phyloP scores from a whole-genome alignment of 768 basidiomycete species.

The Infundibulicybe gibba region DNA sequence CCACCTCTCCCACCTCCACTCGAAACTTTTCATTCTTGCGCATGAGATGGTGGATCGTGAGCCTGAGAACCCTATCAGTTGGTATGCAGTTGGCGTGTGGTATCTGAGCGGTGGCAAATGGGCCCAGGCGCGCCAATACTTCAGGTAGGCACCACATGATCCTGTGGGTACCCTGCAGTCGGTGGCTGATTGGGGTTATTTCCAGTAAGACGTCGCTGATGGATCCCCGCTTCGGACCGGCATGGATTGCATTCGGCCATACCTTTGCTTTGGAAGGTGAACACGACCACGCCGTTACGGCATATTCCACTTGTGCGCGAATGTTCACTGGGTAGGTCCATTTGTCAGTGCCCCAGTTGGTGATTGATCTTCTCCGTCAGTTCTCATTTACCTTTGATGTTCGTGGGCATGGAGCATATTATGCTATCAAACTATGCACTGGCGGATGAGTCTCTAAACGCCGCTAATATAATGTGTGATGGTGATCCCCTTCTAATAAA shows the following conservation, averaged over 20 bases:
- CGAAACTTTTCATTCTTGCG: slow-evolving; percentile 91
- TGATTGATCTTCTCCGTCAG: slow-evolving; percentile 31
- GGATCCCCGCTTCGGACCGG: slow-evolving; percentile 94
- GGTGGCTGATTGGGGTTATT: neutral
- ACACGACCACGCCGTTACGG: slow-evolving; percentile 97
- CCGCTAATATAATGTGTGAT: slow-evolving; percentile 77
- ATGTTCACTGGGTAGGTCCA: slow-evolving; percentile 84
- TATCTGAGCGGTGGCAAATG: slow-evolving; percentile 86
- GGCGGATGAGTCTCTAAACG: slow-evolving; percentile 86
- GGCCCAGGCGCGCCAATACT: slow-evolving; percentile 89
- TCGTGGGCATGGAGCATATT: slow-evolving; percentile 98
- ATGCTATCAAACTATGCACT: slow-evolving; percentile 76
- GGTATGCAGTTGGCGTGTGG: slow-evolving; percentile 99
- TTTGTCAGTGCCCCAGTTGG: neutral
- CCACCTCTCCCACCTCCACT: slow-evolving; percentile 87
- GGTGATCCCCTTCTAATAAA: slow-evolving; percentile 89
- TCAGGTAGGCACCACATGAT: slow-evolving; percentile 54
- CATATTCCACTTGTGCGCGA: slow-evolving; percentile 94
- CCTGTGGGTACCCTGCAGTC: no score
- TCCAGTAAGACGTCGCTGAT: slow-evolving; percentile 91
- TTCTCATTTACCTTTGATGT: slow-evolving; percentile 93
- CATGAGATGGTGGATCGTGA: slow-evolving; percentile 95
- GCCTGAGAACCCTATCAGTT: slow-evolving; percentile 89
- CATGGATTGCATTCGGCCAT: slow-evolving; percentile 98
- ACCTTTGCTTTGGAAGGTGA: slow-evolving; percentile 97